A percentile compares a stretch with the other conserved stretches of the same genome.
These are phyloP conservation scores for Saccharomycopsis guyanensis DNA, from an alignment of 805 yeast species.

Conservation along the genomic window DNA sequence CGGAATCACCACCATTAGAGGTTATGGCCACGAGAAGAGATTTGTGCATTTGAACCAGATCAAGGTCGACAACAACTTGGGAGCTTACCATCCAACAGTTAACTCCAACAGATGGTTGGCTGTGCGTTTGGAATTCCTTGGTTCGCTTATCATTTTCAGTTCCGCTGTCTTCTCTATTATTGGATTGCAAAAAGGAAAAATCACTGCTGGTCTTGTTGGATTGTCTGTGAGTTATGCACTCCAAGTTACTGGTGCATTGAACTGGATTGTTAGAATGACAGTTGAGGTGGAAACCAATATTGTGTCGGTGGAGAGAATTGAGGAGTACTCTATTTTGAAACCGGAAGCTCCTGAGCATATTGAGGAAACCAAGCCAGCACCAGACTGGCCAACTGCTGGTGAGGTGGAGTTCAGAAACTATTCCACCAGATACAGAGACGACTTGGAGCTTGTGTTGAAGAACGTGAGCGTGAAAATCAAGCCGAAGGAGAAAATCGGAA, in stretches of 20 bases:
- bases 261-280: slow-evolving; percentile 98
- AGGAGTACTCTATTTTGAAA: slow-evolving; percentile 72
- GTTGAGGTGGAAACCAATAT: slow-evolving; percentile 97
- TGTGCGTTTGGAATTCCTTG: slow-evolving; percentile 84
- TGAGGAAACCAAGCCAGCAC: slow-evolving; percentile 58
- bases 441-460: slow-evolving; percentile 71
- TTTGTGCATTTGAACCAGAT: slow-evolving; percentile 57
- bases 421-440: slow-evolving; percentile 78
- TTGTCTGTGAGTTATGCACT: slow-evolving; percentile 87
- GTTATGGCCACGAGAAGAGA: slow-evolving; percentile 58
- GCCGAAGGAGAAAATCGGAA: slow-evolving; percentile 81
- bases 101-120: slow-evolving; percentile 98
- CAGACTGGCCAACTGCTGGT: slow-evolving; percentile 69
- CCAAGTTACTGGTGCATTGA: slow-evolving; percentile 86
- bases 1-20: slow-evolving; percentile 71
- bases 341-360: slow-evolving; percentile 80
- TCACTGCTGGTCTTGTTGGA: slow-evolving; percentile 91
- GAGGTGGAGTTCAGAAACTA: slow-evolving; percentile 60
- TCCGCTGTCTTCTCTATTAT: slow-evolving; percentile 78
- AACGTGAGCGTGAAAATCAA: slow-evolving; percentile 55
- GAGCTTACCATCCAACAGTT: slow-evolving; percentile 87
- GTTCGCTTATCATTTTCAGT: slow-evolving; percentile 79
- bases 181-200: slow-evolving; percentile 56
- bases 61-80: slow-evolving; percentile 78
- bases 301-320: slow-evolving; percentile 90